phyloP scores from a whole-genome alignment of 768 basidiomycete genomes.

The Lyophyllum atratum region DNA sequence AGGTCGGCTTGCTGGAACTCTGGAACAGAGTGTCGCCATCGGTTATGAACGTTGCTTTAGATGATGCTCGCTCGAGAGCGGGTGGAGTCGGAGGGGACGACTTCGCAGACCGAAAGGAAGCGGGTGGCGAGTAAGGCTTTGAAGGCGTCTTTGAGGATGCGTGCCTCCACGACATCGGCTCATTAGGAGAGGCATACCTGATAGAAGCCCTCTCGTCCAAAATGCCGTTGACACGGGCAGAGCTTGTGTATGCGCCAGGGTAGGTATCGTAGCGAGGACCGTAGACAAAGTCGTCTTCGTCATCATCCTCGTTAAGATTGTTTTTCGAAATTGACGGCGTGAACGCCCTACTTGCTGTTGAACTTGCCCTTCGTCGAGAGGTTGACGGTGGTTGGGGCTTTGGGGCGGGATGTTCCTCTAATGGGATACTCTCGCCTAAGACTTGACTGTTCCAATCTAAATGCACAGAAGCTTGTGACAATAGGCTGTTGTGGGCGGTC shows the following conservation, averaged over 20 bases:
- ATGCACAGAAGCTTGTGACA: constrained; percentile 47
- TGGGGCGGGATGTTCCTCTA: background rate
- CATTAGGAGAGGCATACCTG: background rate
- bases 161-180: constrained; percentile 3
- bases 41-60: constrained; percentile 15
- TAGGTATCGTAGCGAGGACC: background rate
- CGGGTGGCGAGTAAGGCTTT: constrained; percentile 13
- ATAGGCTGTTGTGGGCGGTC: constrained; percentile 36
- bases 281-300: background rate
- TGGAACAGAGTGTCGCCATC: constrained; percentile 14
- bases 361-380: constrained; percentile 8
- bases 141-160: constrained; percentile 10
- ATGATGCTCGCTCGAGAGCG: background rate
- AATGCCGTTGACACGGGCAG: background rate
- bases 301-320: constrained; percentile 7
- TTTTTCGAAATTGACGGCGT: constrained; percentile 2
- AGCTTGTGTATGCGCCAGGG: background rate
- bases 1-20: constrained; percentile 15
- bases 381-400: constrained; percentile 4
- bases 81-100: constrained; percentile 18
- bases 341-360: background rate
- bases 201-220: background rate
- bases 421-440: constrained; percentile 23
- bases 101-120: constrained; percentile 15
- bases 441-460: constrained; percentile 48